These are phyloP conservation scores for Sechiopsis laciniata DNA, from an alignment of 306 rosid genomes.

Conservation along the genomic window DNA sequence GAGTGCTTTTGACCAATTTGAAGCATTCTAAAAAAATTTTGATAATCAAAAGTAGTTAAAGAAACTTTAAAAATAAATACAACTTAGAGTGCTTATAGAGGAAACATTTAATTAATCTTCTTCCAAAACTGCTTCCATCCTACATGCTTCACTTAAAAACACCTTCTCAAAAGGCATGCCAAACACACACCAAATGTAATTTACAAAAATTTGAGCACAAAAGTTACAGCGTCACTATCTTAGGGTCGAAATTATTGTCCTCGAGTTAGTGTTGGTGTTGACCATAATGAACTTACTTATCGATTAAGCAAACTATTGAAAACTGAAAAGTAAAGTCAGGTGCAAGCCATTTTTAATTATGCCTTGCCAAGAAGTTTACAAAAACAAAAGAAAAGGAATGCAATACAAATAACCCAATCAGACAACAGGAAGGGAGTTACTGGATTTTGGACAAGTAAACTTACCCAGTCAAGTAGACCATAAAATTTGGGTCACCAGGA, in stretches of 20 bases:
- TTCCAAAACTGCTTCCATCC: not conserved
- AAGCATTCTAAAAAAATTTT: not conserved
- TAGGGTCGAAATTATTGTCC: not conserved
- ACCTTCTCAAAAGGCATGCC: not conserved
- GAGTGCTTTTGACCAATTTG: not conserved
- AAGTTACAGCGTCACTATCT: not conserved
- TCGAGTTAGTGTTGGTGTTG: not conserved
- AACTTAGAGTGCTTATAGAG: not conserved
- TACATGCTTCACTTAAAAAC: not conserved
- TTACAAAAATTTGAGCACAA: not conserved
- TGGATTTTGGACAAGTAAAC: slow-evolving; percentile 2
- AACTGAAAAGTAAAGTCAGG: not conserved
- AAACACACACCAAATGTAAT: not conserved
- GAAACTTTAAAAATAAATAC: not conserved
- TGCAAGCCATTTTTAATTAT: not conserved
- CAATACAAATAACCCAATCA: not conserved
- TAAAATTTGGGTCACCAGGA: slow-evolving; percentile 64
- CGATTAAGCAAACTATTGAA: not conserved
- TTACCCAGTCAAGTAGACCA: slow-evolving; percentile 67
- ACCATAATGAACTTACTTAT: not conserved
- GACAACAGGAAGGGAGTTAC: not conserved
- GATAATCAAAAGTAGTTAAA: not conserved
- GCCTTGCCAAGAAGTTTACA: not conserved
- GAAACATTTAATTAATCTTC: not conserved
- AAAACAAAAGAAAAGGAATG: not conserved